Evolutionary conservation across 2,329 filamentous ascomycete species (phyloP), one percentile per base, ranked within the genome.

Genomic region (Alternaria arbusti): DNA sequence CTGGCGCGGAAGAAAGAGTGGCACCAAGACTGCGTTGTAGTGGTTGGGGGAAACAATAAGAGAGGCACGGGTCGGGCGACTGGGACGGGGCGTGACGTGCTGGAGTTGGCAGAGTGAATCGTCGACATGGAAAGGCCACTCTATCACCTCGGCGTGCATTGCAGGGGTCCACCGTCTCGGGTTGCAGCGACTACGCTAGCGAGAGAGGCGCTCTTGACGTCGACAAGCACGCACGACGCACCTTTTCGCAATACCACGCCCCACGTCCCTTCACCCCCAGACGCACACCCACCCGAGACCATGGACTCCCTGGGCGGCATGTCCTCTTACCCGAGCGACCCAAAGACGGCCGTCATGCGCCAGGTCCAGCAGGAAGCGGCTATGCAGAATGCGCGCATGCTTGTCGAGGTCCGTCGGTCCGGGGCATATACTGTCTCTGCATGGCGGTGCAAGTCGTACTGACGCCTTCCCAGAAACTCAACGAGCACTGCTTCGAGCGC

Each of bases 401-500:
- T 86, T 11, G 83, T 86, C 64, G 84, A 85, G 45, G 63, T 65
- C 43, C 23, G 26, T 49, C n/a, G 9, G 17, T 7, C 23, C 22
- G 36, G 36, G 36, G 36, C 36, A 13, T 20, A 26, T 44, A 15
- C 22, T 32, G 13, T 22, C n/a, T 7, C 26, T 50, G 25, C 13
- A 30, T 12, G n/a, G 20, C 13, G 20, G n/a, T n/a, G 5, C 17
- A 9, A 22, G 9, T 13, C 23, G 20, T 40, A 11, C 26, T 52
- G 23, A 58, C 9, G 12, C 36, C 23, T 9, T 23, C 7, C 11
- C 20, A 65, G 70, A 86, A 86, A 82, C 78, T 86, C 67, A 86
- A 86, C 78, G 84, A 86, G 70, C 84, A 86, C 78, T 86, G 85
- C 79, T 86, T 86, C 80, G 84, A 86, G 68, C 83, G 83, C 73